Evolutionary conservation across 176 grass and related monocot species (phyloP).

Genomic region (Guadua angustifolia): DNA sequence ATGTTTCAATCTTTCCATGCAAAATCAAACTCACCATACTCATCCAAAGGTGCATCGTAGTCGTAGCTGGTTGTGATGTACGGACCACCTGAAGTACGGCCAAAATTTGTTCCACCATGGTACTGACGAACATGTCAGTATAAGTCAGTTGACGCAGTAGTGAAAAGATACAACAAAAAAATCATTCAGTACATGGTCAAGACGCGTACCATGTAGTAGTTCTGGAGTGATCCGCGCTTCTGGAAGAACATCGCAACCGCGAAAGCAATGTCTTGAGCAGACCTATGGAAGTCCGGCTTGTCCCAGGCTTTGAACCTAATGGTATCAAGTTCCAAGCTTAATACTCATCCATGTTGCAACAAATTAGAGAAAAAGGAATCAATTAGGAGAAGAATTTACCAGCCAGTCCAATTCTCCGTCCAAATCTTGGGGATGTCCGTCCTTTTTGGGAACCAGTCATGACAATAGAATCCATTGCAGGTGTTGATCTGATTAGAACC

Average conservation of each 20-base stretch:
- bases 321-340: background rate
- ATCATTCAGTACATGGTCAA: background rate
- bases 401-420: conserved; percentile 95
- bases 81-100: conserved; percentile 71
- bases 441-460: conserved; percentile 66
- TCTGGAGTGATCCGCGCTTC: conserved; percentile 62
- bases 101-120: conserved; percentile 91
- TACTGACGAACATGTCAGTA: conserved; percentile 49
- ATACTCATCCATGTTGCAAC: background rate
- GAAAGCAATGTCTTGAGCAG: conserved; percentile 69
- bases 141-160: background rate
- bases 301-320: conserved; percentile 85
- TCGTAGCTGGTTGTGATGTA: conserved; percentile 87
- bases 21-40: conserved; percentile 65
- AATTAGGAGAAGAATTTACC: conserved; percentile 39
- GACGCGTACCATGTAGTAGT: conserved; percentile 77
- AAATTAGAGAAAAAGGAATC: background rate
- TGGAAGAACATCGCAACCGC: conserved; percentile 85
- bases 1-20: background rate
- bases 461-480: conserved; percentile 85
- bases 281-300: conserved; percentile 64
- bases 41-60: conserved; percentile 89
- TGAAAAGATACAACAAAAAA: background rate
- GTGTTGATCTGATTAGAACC: conserved; percentile 57
- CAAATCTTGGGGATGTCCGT: conserved; percentile 76